phyloP scores from a whole-genome alignment of 257 asterid genomes.

The Nicotiana otophora region DNA sequence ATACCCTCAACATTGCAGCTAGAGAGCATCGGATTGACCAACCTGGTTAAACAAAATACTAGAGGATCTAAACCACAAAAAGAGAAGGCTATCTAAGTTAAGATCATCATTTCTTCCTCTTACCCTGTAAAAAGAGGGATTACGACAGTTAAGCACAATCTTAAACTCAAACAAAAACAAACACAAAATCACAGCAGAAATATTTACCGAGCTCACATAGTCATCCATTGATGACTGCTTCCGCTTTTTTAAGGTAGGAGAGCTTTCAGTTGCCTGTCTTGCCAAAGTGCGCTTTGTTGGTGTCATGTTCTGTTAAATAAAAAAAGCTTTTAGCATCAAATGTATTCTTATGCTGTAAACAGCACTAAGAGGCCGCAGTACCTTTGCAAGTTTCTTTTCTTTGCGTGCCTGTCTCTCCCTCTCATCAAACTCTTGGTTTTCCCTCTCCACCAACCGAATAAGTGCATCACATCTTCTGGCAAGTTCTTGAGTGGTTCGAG shows the following conservation, averaged over 20 bases:
- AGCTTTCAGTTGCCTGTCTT: constrained; percentile 78
- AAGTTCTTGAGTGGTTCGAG: constrained; percentile 95
- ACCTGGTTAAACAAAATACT: background rate
- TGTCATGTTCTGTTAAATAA: constrained; percentile 39
- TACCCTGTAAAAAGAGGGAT: constrained; percentile 43
- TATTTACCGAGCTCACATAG: constrained; percentile 57
- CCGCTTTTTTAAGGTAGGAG: constrained; percentile 69
- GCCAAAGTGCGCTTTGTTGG: constrained; percentile 72
- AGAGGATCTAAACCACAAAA: background rate
- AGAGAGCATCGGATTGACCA: background rate
- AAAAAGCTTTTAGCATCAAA: background rate
- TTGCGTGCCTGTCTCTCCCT: constrained; percentile 97
- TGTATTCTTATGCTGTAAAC: background rate
- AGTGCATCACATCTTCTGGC: constrained; percentile 99
- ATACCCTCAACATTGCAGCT: background rate
- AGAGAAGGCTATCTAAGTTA: background rate
- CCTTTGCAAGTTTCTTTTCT: constrained; percentile 94
- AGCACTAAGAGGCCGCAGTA: background rate
- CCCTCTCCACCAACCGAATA: constrained; percentile 83
- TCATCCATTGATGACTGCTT: constrained; percentile 76
- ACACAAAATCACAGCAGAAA: background rate
- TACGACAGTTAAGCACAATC: background rate
- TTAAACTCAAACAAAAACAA: background rate
- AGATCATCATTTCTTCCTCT: constrained; percentile 55
- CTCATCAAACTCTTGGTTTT: constrained; percentile 94